These are phyloP conservation scores for Epichloe gansuensis DNA, from an alignment of 2,329 filamentous ascomycete genomes.

Conservation along the genomic window DNA sequence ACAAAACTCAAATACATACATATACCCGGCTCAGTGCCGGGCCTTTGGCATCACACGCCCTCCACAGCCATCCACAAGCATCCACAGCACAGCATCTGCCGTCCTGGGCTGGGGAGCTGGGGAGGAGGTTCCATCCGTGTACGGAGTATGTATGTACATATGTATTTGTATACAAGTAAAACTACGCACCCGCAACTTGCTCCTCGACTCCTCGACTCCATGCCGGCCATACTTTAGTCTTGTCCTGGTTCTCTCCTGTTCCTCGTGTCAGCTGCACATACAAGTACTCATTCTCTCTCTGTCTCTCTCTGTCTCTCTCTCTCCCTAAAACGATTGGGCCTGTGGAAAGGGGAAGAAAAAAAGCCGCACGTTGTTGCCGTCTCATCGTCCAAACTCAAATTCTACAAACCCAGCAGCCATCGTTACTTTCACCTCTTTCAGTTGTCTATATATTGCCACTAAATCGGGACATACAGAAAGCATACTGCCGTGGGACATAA, in stretches of 20 bases:
- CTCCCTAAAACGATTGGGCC: background rate
- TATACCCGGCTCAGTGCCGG: constrained; percentile 34
- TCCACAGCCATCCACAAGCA: constrained; percentile 16
- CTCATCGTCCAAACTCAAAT: background rate
- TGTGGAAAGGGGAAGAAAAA: constrained; percentile 5
- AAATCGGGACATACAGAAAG: background rate
- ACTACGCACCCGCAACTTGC: constrained; percentile 29
- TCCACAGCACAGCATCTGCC: constrained; percentile 28
- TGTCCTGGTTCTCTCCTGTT: constrained; percentile 1
- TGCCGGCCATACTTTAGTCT: constrained; percentile 5
- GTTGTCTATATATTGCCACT: background rate
- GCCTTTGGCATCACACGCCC: constrained; percentile 34
- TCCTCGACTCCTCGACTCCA: constrained; percentile 7
- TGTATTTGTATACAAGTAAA: constrained; percentile 29
- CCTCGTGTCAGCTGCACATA: constrained; percentile 2
- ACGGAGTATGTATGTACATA: too few relatives aligned
- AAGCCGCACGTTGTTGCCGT: constrained; percentile 1
- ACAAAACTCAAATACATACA: constrained; percentile 6
- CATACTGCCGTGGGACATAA: background rate
- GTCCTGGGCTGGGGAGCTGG: constrained; percentile 14
- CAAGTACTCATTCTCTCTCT: background rate
- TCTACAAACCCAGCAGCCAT: background rate
- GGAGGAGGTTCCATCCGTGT: constrained; percentile 20
- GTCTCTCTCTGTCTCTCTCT: background rate
- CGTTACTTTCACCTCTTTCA: background rate